Percentiles rank a stretch among this genome's conserved stretches.
These are phyloP conservation scores for Chromera velia DNA, from an alignment of 73 alveolate species.

Conservation along the genomic window DNA sequence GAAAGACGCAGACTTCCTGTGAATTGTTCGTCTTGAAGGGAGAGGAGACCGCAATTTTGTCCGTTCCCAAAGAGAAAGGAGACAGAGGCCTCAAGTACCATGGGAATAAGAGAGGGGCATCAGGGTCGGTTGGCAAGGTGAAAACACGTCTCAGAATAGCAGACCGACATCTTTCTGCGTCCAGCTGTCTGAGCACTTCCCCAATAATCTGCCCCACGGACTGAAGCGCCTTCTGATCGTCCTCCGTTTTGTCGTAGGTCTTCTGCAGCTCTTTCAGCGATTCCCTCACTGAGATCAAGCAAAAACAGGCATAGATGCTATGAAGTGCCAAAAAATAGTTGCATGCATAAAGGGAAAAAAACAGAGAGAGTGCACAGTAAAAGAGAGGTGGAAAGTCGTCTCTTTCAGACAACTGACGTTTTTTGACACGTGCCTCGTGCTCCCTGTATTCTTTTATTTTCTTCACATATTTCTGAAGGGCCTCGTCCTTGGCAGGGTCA, in stretches of 20 bases:
- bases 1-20: no score
- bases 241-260: conserved; percentile 76
- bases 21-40: no score
- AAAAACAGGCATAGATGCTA: not conserved
- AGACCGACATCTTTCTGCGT: conserved; percentile 35
- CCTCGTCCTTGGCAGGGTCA: conserved; percentile 14
- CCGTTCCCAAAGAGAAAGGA: no score
- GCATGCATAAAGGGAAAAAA: no score
- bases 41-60: no score
- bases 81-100: no score
- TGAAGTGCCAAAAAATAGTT: no score
- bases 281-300: conserved; percentile 45
- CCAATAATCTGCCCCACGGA: conserved; percentile 92
- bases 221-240: conserved; percentile 76
- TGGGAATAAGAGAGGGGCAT: no score
- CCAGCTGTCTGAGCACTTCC: conserved; percentile 66
- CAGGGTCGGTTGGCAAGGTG: no score
- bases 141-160: no score
- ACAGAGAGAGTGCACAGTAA: not conserved
- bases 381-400: not conserved
- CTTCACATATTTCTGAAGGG: conserved; percentile 36
- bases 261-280: conserved; percentile 47
- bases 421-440: conserved; percentile 30
- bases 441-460: conserved; percentile 45
- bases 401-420: not conserved